Percentiles rank a stretch among this genome's conserved stretches.
Conservation (phyloP, 2,329 filamentous ascomycete species). For the Venturia pyrina region DNA sequence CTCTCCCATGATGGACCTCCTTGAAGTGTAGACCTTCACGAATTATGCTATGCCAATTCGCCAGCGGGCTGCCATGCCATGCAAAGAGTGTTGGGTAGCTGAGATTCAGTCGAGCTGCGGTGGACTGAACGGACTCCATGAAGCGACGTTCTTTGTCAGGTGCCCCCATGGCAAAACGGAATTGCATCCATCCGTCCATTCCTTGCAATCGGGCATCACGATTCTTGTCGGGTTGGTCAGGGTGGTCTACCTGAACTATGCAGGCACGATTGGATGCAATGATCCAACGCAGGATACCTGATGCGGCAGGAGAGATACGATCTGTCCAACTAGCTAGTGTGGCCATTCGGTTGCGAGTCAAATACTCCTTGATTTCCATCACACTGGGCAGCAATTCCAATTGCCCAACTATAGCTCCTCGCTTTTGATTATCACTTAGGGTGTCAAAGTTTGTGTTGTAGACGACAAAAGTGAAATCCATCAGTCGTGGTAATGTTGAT, state of each 20-base stretch:
- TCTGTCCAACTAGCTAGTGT: conserved; percentile 43
- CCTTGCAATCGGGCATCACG: conserved; percentile 48
- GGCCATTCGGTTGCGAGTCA: conserved; percentile 31
- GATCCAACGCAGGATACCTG: conserved; percentile 72
- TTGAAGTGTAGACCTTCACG: conserved; percentile 70
- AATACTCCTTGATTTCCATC: conserved; percentile 43
- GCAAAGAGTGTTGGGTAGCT: conserved; percentile 65
- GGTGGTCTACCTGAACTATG: conserved; percentile 61
- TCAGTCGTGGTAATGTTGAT: background rate
- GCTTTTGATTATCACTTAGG: conserved; percentile 36
- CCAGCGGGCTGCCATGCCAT: conserved; percentile 69
- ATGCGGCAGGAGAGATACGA: conserved; percentile 52
- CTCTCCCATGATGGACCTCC: conserved; percentile 51
- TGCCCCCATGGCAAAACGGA: conserved; percentile 77
- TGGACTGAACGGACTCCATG: conserved; percentile 42
- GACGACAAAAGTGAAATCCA: background rate
- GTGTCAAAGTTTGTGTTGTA: conserved; percentile 52
- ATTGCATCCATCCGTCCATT: conserved; percentile 63
- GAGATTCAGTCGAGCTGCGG: conserved; percentile 25
- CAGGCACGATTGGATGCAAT: conserved; percentile 82
- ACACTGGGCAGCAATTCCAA: conserved; percentile 54
- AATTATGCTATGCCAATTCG: conserved; percentile 87
- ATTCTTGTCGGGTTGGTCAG: conserved; percentile 20
- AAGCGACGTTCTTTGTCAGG: conserved; percentile 80
- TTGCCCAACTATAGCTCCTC: conserved; percentile 39